Base-by-base conservation (phyloP, 179 eudicot species). In the Spergularia azorica region DNA sequence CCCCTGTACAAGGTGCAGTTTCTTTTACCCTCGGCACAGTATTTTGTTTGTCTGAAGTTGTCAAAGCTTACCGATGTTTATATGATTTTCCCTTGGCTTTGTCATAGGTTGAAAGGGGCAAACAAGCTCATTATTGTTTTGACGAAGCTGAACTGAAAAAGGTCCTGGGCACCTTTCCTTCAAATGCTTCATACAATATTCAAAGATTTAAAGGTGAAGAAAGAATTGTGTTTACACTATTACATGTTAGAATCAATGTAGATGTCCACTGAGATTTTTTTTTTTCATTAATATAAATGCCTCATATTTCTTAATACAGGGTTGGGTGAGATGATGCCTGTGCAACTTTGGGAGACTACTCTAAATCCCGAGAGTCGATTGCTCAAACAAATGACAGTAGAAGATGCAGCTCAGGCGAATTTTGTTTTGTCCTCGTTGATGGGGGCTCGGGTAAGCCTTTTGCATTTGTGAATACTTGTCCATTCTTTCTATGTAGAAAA, bases 261-360 rank as follows among this genome's bases (percentile, higher is more conserved):
- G 32, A 26, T 26, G 32, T 26, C 32, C 32, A 26, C 32, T 26
- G 32, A 26, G 32, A 26, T 26, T 26, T 26, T 26, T 26, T 26
- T 26, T 26, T n/a, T n/a, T 32, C 2, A 26, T 26, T 26, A 43
- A 43, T 43, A 0, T 14, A 63, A 43, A 60, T 60, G 63, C 60
- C 77, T 77, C 43, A 54, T 39, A 13, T 26, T 5, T 15, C 52
- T 60, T 70, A 50, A 54, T 68, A 15, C 86, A 89, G 98, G 98
- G 10, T 83, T 95, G 92, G 98, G 98, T 36, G 98, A 95, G 79
- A 95, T 95, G 98, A 95, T 95, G 98, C 97, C 98, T 52, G 46
- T 73, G 57, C 98, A 95, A 56, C 85, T 95, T 38, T 95, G 98
- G 98, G 97, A 95, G 73, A 95, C 98, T 3, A 95, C 98, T 13